These are phyloP conservation scores for Saccharomycopsis sp. DNA, from an alignment of 805 yeast species.

Conservation along the genomic window DNA sequence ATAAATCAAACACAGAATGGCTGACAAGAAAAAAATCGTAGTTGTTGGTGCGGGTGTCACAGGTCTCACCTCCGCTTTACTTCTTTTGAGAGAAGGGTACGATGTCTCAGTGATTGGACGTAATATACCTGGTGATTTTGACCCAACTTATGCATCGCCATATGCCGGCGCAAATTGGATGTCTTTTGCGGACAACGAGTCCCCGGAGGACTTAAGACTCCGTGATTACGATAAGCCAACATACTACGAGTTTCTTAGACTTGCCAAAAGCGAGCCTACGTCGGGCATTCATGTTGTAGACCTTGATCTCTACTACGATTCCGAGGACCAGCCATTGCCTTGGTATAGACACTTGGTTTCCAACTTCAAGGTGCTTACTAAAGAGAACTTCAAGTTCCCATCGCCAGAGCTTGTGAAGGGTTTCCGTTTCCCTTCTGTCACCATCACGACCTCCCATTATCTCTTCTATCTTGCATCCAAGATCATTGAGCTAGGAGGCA, in stretches of 20 bases:
- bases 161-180: slow-evolving; percentile 72
- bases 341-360: slow-evolving; percentile 47
- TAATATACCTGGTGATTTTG: slow-evolving; percentile 52
- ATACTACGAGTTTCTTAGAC: slow-evolving; percentile 39
- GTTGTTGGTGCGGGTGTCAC: slow-evolving; percentile 43
- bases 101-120: slow-evolving; percentile 38
- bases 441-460: slow-evolving; percentile 53
- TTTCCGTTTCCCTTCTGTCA: slow-evolving; percentile 44
- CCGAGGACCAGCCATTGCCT: slow-evolving; percentile 28
- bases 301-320: slow-evolving; percentile 20
- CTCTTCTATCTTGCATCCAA: slow-evolving; percentile 44
- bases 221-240: slow-evolving; percentile 43
- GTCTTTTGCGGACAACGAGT: slow-evolving; percentile 46
- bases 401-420: slow-evolving; percentile 36
- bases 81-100: slow-evolving; percentile 35
- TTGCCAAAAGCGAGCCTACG: slow-evolving; percentile 41
- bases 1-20: neutral
- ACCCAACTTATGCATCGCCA: slow-evolving; percentile 52
- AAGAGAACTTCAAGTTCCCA: slow-evolving; percentile 9
- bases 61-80: slow-evolving; percentile 46
- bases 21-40: neutral
- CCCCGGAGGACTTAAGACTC: slow-evolving; percentile 21
- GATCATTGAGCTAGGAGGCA: slow-evolving; percentile 41
- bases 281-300: slow-evolving; percentile 38
- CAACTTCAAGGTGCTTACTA: slow-evolving; percentile 34